Conservation (phyloP, 441 rosid species). For the Euphorbia celastroides region DNA sequence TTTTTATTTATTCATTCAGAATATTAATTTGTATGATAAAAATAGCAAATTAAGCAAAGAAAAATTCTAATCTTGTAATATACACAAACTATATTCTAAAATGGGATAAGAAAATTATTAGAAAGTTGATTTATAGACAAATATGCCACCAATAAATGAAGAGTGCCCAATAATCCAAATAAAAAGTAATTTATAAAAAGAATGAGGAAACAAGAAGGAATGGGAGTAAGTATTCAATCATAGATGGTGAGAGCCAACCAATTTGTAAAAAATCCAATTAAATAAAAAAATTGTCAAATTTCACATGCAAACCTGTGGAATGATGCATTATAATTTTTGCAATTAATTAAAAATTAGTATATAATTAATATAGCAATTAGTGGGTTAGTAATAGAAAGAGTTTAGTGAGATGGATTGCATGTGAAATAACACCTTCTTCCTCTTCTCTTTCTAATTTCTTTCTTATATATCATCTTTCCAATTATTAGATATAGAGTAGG, state of each 20-base stretch:
- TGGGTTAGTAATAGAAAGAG: constrained; percentile 1
- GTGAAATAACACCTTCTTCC: constrained; percentile 21
- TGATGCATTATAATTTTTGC: not conserved
- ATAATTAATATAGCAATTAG: not conserved
- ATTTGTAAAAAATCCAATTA: not conserved
- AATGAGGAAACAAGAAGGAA: constrained; percentile 19
- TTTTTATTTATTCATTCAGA: too few species aligned
- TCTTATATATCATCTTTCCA: constrained; percentile 3
- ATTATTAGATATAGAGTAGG: constrained; percentile 28
- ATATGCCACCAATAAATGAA: not conserved
- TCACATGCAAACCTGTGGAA: constrained; percentile 52
- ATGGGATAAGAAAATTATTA: not conserved
- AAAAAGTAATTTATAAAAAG: not conserved
- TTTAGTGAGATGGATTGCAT: constrained; percentile 18
- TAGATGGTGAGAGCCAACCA: constrained; percentile 19
- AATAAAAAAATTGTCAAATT: constrained; percentile 8
- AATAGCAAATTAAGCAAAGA: too few species aligned
- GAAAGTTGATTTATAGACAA: not conserved
- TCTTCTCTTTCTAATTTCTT: not conserved
- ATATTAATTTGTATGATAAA: too few species aligned
- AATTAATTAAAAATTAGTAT: not conserved
- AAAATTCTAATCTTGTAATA: too few species aligned
- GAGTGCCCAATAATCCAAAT: too few species aligned
- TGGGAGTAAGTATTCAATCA: constrained; percentile 25
- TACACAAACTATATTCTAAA: too few species aligned